Evolutionary conservation across 1,139 yeast species (phyloP).

Genomic region (Saccharomyces uvarum): DNA sequence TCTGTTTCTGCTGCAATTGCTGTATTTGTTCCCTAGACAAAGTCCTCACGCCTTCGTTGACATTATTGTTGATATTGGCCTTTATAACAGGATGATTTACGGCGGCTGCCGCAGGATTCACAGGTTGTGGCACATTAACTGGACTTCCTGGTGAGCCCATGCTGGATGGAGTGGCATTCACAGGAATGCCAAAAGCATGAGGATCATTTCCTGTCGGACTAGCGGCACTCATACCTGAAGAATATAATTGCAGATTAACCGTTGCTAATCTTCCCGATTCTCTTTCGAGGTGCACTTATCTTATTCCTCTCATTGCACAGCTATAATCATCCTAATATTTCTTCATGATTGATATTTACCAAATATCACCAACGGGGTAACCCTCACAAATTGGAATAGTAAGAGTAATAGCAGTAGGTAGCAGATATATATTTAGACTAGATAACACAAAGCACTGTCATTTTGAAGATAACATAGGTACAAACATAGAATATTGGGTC

Average conservation of each 20-base stretch:
- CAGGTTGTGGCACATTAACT: conserved; percentile 7
- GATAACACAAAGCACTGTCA: neutral
- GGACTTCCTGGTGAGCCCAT: conserved; percentile 10
- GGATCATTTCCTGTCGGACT: conserved; percentile 15
- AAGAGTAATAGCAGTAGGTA: neutral
- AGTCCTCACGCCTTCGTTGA: conserved; percentile 16
- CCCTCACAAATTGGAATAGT: neutral
- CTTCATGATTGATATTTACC: neutral
- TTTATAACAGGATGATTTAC: neutral
- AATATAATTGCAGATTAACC: neutral
- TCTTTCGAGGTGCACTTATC: neutral
- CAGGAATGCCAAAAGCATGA: neutral
- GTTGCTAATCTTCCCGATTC: neutral
- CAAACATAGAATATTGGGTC: neutral
- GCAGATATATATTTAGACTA: neutral
- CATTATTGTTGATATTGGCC: conserved; percentile 2
- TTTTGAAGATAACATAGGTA: neutral
- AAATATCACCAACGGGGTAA: neutral
- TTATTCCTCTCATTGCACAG: neutral
- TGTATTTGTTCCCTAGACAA: conserved; percentile 18
- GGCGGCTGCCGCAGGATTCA: neutral
- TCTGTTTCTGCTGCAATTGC: conserved; percentile 26
- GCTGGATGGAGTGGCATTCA: neutral
- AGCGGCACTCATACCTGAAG: neutral
- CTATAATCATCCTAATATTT: neutral